These are phyloP conservation scores for Coprinopsis strossmayeri DNA, from an alignment of 768 basidiomycete genomes.

Conservation along the genomic window DNA sequence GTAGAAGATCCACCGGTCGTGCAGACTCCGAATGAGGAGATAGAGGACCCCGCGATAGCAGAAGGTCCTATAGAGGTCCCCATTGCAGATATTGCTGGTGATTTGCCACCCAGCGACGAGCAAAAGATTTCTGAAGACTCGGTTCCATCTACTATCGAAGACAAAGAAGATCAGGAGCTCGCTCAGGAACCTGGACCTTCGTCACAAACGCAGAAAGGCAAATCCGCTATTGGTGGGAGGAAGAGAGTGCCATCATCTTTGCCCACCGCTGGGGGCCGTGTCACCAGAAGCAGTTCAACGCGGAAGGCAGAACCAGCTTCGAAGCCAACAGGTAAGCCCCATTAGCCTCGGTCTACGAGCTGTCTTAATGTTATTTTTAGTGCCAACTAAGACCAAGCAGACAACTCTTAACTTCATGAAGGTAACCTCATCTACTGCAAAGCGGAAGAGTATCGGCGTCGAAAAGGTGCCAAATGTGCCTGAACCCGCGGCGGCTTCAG, in stretches of 20 bases:
- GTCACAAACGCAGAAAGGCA: too few species aligned
- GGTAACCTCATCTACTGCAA: not conserved
- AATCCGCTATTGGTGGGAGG: conserved; percentile 18
- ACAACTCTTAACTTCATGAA: conserved; percentile 1
- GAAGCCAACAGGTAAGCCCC: conserved; percentile 23
- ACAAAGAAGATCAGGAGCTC: not conserved
- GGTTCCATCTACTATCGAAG: too few species aligned
- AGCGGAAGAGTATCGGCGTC: not conserved
- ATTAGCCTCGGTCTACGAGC: not conserved
- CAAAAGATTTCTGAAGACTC: too few species aligned
- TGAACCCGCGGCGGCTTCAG: not conserved
- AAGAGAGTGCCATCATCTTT: conserved; percentile 21
- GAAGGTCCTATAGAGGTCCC: too few species aligned
- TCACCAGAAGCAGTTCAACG: conserved; percentile 9
- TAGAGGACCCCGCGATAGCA: too few species aligned
- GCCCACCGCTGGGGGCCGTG: conserved; percentile 23
- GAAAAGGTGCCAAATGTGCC: not conserved
- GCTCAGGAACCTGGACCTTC: not conserved
- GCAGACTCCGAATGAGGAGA: too few species aligned
- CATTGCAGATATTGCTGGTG: too few species aligned
- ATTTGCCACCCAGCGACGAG: too few species aligned
- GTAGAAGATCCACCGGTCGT: too few species aligned
- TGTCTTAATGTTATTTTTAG: conserved; percentile 7
- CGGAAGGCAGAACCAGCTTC: conserved; percentile 18
- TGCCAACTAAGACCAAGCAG: conserved; percentile 12